Evolutionary conservation across 805 yeast genomes (phyloP).

Genomic region (Aciculoconidium aculeatum): DNA sequence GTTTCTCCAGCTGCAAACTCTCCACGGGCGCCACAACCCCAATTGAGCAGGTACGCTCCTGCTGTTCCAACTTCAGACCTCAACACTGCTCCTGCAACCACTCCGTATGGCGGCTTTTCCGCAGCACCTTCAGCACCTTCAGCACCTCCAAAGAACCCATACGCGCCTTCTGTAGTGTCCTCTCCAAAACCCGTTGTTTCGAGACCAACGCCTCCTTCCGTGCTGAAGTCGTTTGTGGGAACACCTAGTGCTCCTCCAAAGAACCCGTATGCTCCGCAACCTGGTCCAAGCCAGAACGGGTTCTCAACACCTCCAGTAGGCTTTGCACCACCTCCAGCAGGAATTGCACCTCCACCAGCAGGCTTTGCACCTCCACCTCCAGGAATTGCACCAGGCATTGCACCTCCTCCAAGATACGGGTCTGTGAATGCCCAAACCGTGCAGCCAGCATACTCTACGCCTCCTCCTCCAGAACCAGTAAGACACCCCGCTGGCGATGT

Average conservation of each 20-base stretch:
- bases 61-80: conserved; percentile 13
- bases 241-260: conserved; percentile 19
- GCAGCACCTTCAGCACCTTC: conserved; percentile 26
- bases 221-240: conserved; percentile 1
- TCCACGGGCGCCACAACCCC: conserved; percentile 19
- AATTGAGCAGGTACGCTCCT: conserved; percentile 31
- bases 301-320: not conserved
- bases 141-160: conserved; percentile 14
- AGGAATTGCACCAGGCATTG: conserved; percentile 14
- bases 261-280: conserved; percentile 36
- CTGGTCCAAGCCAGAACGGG: not conserved
- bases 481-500: conserved; percentile 61
- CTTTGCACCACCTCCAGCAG: not conserved
- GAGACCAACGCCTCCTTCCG: conserved; percentile 2
- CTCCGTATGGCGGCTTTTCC: too few relatives aligned
- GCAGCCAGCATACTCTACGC: conserved; percentile 12
- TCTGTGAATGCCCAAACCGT: conserved; percentile 20
- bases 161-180: conserved; percentile 17
- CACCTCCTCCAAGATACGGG: conserved; percentile 21
- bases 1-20: conserved; percentile 6
- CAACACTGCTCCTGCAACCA: conserved; percentile 20
- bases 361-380: conserved; percentile 8
- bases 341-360: conserved; percentile 7
- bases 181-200: conserved; percentile 9
- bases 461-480: conserved; percentile 15